Evolutionary conservation across 2,329 filamentous ascomycete species (phyloP), one percentile per base, ranked within the genome.

Genomic region (Colletotrichum chrysophilum): DNA sequence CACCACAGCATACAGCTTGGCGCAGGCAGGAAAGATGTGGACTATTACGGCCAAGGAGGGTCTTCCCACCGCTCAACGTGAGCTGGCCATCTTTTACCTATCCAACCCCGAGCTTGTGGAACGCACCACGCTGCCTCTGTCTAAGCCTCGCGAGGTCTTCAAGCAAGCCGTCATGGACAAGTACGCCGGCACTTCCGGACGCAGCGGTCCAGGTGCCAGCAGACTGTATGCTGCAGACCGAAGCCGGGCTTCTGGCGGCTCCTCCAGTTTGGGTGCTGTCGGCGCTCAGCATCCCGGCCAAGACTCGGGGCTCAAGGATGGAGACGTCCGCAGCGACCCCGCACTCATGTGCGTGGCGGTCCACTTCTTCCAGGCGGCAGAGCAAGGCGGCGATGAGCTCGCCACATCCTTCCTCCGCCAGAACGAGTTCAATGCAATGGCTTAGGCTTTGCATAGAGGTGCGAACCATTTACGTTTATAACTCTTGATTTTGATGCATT

Each of bases 351-450:
- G 96, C 80, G 92, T 98, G 73, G 96, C 96, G 12, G 93, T 97
- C 85, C 96, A 98, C 87, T 98, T 96, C 96, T 98, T 98, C 96
- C 95, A 96, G 86, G 89, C 95, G 78, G 96, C 95, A 48, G 94
- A 95, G 79, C 90, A 91, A 70, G 96, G 96, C n/a, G 96, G 96
- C 2, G 96, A 98, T 83, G 91, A 94, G 81, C 87, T 98, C 79
- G 96, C 96, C 24, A 93, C 92, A 82, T 94, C 93, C 83, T 96
- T 96, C 85, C 86, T 98, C 83, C 90, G 93, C 78, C 95, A 97
- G 85, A 88, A 89, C 78, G 88, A 88, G 80, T 76, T 78, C 56
- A 70, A 74, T 13, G 74, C 60, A 55, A 70, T 76, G 65, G 61
- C 64, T 7, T 76, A 75, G 52, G 8, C 18, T 16, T 16, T 21